Base-by-base conservation (phyloP, 371 early-diverging fungal genomes). In the Syncephalastrum racemosum region DNA sequence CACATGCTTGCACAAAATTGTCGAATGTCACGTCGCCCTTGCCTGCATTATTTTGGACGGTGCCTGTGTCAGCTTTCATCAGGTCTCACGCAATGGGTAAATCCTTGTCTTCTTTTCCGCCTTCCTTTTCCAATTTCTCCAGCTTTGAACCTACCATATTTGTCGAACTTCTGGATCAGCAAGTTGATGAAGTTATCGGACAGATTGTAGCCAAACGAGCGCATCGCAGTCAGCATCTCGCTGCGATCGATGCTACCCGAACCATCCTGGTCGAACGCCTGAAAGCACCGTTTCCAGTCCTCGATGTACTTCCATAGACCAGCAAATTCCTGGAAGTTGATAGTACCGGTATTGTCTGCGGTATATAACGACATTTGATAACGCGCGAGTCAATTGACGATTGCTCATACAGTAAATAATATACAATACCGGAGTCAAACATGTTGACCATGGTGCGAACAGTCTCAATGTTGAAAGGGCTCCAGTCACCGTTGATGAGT, bases 1-100 rank as follows among this genome's bases (percentile, higher is more conserved):
- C 93, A 66, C 93, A 94, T 24, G 84, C 74, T 60, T 83, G 85
- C 16, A 94, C 92, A 72, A 94, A 93, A 65, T 88, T 86, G 68
- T 92, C 92, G 64, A 94, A 94, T 18, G 89, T 86, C 53, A 92
- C 86, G 54, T 84, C 75, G 55, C 85, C 75, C 60, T 66, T 63
- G 56, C 79, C 74, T 75, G 59, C 36, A 31, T 31, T 31, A 31
- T 31, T n/a, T 15, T 23, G 14, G 25, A 22, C 46, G 36, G 13
- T 48, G 46, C 46, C 43, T 20, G 43, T 8, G 36, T 31, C 36
- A 31, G 36, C 27, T 31, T 31, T 31, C 36, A 31, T 31, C 36
- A 31, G 36, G 36, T 31, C 36, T 31, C 36, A 31, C 36, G 2
- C 10, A 45, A 14, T 45, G 12, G 22, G 2, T 19, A 45, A 5